Evolutionary conservation across 2,329 filamentous ascomycete genomes (phyloP), one percentile per base, ranked within the genome.

Genomic region (Phaeophleospora eucalypticola): DNA sequence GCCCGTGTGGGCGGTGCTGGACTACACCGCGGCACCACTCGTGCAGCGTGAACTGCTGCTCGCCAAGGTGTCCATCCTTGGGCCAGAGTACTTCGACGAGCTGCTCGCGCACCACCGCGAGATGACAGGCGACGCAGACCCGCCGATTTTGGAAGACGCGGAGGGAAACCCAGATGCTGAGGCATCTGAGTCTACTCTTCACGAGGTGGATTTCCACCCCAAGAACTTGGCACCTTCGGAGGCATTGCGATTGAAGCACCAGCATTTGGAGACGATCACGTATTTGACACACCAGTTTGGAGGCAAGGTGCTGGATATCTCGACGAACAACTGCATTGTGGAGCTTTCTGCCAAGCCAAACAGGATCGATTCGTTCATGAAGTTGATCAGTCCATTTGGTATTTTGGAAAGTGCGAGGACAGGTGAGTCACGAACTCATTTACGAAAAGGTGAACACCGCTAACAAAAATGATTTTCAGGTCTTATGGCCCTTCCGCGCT

Each of bases 21-120:
- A 98, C 72, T 98, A 98, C 73, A 97, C 90, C 49, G 80, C 83
- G 52, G 84, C 93, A 4, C 88, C 93, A 2, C 82, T 98, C 18
- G 93, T 98, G 16, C 93, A 98, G 79, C 85, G 93, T 53, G 93
- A 98, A 71, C 78, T 98, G 21, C 80, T 98, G 7, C 82, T 98
- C 32, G 91, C 93, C 62, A 98, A 98, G 77, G 81, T 98, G 71
- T 95, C 91, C 69, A 95, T 95, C 52, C 80, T 98, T 32, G 93
- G 93, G 0, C 93, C 93, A 4, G 93, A 98, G 75, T 96, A 95
- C 73, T 98, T 96, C 61, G 91, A 97, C 73, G 93, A 98, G 73
- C 80, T 98, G 46, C 82, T 96, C 57, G 85, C 89, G 45, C 93
- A 98, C 71, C 93, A 98, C 72, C 84, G 90, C 49, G 93, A 97